Evolutionary conservation across 371 early-diverging fungal genomes (phyloP).

Genomic region (Scutellospora calospora): DNA sequence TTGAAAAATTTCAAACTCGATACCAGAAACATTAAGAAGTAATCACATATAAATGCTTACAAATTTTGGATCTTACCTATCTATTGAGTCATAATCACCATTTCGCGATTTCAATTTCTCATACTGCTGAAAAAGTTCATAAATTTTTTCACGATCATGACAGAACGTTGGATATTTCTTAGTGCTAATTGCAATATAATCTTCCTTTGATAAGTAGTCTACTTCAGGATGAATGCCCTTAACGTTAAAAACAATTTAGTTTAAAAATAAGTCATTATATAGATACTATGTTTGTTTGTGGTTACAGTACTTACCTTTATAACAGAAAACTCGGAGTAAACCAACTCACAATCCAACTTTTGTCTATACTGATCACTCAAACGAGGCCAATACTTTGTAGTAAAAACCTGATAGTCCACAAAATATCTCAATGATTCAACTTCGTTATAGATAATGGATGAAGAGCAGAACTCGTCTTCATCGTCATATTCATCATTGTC

Average conservation of each 20-base stretch:
- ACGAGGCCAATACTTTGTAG: conserved; percentile 21
- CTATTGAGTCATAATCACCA: conserved; percentile 38
- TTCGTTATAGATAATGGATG: background rate
- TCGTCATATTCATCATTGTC: background rate
- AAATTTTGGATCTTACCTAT: conserved; percentile 25
- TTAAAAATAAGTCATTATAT: background rate
- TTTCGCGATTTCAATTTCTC: conserved; percentile 8
- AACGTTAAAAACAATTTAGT: background rate
- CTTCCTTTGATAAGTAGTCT: conserved; percentile 33
- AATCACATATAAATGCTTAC: too few species aligned
- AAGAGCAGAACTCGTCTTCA: background rate
- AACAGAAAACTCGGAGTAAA: conserved; percentile 31
- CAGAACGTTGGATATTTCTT: conserved; percentile 28
- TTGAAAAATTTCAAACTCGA: background rate
- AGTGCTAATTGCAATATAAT: conserved; percentile 15
- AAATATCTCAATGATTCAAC: background rate
- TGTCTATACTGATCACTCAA: background rate
- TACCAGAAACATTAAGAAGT: too few species aligned
- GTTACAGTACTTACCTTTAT: conserved; percentile 31
- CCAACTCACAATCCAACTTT: conserved; percentile 25
- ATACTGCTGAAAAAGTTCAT: conserved; percentile 36
- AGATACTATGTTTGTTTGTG: background rate
- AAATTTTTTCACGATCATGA: conserved; percentile 36
- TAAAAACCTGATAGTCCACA: conserved; percentile 27
- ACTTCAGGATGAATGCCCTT: conserved; percentile 26